These are phyloP conservation scores for Paecilomyces variotii DNA, from an alignment of 2,329 filamentous ascomycete genomes.

Conservation along the genomic window DNA sequence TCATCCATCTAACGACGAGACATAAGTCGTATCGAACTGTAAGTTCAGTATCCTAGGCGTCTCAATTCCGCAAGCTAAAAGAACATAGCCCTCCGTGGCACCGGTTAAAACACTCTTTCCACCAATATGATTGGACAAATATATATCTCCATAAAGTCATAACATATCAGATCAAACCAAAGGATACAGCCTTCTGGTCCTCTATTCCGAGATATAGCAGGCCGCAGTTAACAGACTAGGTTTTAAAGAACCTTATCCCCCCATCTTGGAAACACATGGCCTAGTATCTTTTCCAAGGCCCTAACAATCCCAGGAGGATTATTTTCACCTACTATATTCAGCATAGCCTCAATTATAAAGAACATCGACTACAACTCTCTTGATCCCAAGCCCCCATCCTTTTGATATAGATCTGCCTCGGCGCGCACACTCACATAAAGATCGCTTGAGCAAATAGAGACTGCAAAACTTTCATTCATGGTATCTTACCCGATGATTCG, in stretches of 20 bases:
- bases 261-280: not conserved
- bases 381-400: not conserved
- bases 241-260: not conserved
- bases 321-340: not conserved
- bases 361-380: not conserved
- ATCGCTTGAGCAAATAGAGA: not conserved
- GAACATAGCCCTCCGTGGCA: not conserved
- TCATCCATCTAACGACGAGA: no score
- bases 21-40: conserved; percentile 1
- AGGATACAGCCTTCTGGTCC: not conserved
- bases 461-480: not conserved
- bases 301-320: no score
- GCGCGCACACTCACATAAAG: not conserved
- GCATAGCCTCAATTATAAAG: not conserved
- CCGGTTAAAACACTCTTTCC: not conserved
- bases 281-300: not conserved
- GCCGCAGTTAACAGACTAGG: not conserved
- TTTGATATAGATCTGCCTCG: not conserved
- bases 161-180: not conserved
- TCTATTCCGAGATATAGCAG: not conserved
- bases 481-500: not conserved
- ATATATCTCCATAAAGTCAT: not conserved
- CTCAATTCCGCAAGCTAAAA: not conserved
- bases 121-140: not conserved
- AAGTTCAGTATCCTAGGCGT: no score